Base-by-base conservation (phyloP, 176 grass and related monocot genomes). In the Triticum turgidum region DNA sequence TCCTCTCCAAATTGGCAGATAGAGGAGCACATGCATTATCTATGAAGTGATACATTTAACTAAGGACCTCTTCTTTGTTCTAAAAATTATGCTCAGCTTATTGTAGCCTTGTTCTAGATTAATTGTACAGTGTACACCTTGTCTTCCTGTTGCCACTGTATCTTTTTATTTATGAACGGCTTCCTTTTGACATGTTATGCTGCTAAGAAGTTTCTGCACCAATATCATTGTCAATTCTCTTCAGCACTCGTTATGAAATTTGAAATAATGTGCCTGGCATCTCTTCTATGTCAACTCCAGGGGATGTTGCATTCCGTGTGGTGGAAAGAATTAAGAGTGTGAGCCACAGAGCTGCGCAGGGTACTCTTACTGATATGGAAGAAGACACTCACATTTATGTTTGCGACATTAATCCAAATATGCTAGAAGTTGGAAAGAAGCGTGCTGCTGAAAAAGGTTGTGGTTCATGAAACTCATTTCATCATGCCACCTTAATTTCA, bases 351-450 rank as follows among this genome's bases (percentile, higher is more conserved):
- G 91, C 90, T 65, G 85, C 77, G 76, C 84, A 91, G 78, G 86
- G 90, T 38, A 85, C 85, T 65, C 67, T 93, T 69, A 73, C 84
- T 79, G 83, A 95, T 65, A 68, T 58, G 17, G 90, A 98, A 87
- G 96, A 95, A 76, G 91, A 95, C 65, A 95, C 96, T 18, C 88
- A 90, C 69, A 98, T 98, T 62, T 95, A 89, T 79, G 83, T 95
- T 25, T 98, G 96, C 61, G 96, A 98, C 71, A 95, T 95, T 73
- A 98, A 98, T 81, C 93, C 91, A 80, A 95, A 95, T 82, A 98
- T 98, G 96, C 83, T 98, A 69, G 87, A 91, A 4, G 82, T 98
- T 56, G 96, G 96, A 70, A 98, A 95, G 81, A 98, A 95, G 56
- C 93, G 91, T 52, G 91, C 93, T 80, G 44, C 87, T 24, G 96